phyloP scores from a whole-genome alignment of 2,329 filamentous ascomycete species.

The Hawksworthiomyces lignivorus region DNA sequence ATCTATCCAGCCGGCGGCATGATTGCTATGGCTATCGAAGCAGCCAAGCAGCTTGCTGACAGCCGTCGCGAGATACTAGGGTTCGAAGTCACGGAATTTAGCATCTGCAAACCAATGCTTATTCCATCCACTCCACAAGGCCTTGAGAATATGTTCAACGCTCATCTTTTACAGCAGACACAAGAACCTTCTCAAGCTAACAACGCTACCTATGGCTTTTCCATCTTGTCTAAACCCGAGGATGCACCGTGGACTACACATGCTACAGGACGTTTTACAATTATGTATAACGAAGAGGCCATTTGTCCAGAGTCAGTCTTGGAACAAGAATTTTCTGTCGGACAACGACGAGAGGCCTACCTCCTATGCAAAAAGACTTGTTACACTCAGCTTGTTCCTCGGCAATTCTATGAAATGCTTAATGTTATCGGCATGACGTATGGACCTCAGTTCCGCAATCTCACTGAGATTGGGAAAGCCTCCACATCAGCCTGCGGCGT shows the following conservation, averaged over 20 bases:
- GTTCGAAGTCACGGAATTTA: slow-evolving; percentile 14
- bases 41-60: slow-evolving; percentile 21
- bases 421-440: slow-evolving; percentile 46
- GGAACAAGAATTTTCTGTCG: background rate
- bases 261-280: slow-evolving; percentile 25
- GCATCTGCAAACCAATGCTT: slow-evolving; percentile 17
- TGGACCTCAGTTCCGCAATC: slow-evolving; percentile 42
- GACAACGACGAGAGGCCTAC: slow-evolving; percentile 13
- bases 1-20: slow-evolving; percentile 30
- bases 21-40: slow-evolving; percentile 32
- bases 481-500: slow-evolving; percentile 23
- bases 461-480: slow-evolving; percentile 21
- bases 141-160: slow-evolving; percentile 41
- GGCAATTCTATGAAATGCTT: slow-evolving; percentile 43
- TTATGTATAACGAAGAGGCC: slow-evolving; percentile 10
- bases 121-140: slow-evolving; percentile 22
- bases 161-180: slow-evolving; percentile 24
- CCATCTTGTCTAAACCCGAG: slow-evolving; percentile 38
- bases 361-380: slow-evolving; percentile 21
- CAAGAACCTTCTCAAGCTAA: background rate
- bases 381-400: slow-evolving; percentile 28
- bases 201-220: slow-evolving; percentile 11
- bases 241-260: slow-evolving; percentile 31
- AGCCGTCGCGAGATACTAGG: background rate
- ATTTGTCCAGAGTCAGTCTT: background rate